Evolutionary conservation across 495 filamentous ascomycete genomes (phyloP).

Genomic region (Penicilliopsis zonata): DNA sequence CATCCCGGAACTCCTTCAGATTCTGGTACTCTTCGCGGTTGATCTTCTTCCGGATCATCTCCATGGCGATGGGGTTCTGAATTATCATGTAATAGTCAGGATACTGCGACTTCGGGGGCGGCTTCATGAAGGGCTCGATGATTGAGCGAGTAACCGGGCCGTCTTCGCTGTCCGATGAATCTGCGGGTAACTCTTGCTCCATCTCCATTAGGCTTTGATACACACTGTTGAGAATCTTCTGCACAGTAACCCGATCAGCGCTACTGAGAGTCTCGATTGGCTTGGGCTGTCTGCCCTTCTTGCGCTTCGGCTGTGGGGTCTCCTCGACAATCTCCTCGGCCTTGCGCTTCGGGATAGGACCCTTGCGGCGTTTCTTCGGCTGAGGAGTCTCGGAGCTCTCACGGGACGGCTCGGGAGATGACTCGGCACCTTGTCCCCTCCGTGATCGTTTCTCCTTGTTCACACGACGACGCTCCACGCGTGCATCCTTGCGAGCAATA

Average conservation of each 20-base stretch:
- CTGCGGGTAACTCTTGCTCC: constrained; percentile 47
- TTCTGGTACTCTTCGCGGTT: constrained; percentile 84
- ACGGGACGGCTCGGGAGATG: constrained; percentile 62
- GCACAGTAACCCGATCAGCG: constrained; percentile 45
- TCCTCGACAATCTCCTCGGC: constrained; percentile 69
- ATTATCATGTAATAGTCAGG: constrained; percentile 93
- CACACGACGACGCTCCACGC: constrained; percentile 62
- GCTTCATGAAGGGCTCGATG: constrained; percentile 87
- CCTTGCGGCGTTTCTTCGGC: constrained; percentile 64
- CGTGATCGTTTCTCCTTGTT: constrained; percentile 55
- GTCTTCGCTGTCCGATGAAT: constrained; percentile 50
- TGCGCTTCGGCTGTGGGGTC: constrained; percentile 67
- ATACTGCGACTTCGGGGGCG: constrained; percentile 77
- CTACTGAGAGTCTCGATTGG: constrained; percentile 37
- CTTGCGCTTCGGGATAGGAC: constrained; percentile 72
- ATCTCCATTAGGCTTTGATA: constrained; percentile 72
- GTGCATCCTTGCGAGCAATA: constrained; percentile 77
- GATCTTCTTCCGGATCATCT: constrained; percentile 83
- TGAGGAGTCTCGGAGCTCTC: constrained; percentile 66
- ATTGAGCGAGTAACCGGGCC: constrained; percentile 54
- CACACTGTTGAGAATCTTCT: constrained; percentile 59
- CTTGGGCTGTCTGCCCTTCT: constrained; percentile 66
- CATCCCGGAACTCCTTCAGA: constrained; percentile 65
- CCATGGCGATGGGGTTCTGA: constrained; percentile 82
- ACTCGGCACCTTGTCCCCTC: constrained; percentile 39